These are phyloP conservation scores for Tricladium varicosporioides DNA, from an alignment of 2,329 filamentous ascomycete species.

Conservation along the genomic window DNA sequence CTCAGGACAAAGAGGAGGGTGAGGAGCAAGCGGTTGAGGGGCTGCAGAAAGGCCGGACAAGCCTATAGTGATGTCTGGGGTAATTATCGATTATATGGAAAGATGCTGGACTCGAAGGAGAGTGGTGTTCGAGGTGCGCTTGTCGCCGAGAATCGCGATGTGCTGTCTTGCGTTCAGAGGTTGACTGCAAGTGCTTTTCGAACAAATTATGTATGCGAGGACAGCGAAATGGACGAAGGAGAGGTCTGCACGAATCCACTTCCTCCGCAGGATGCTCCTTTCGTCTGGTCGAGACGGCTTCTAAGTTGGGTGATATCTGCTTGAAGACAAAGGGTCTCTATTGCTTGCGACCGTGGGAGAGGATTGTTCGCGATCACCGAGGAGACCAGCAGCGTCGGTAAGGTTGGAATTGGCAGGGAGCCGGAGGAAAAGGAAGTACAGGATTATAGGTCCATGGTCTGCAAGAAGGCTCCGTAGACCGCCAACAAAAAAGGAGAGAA, in stretches of 20 bases:
- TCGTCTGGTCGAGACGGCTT: too few relatives aligned
- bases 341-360: too few relatives aligned
- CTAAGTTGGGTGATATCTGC: not conserved
- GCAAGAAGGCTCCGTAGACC: not conserved
- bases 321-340: not conserved
- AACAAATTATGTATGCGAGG: not conserved
- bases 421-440: not conserved
- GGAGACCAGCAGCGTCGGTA: not conserved
- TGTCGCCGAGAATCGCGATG: not conserved
- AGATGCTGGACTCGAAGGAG: not conserved
- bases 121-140: not conserved
- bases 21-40: not conserved
- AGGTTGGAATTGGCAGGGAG: not conserved
- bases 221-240: not conserved
- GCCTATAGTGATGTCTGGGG: not conserved
- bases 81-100: not conserved
- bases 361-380: too few relatives aligned
- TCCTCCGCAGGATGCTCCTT: not conserved
- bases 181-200: not conserved
- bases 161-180: not conserved
- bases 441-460: not conserved
- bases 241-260: not conserved
- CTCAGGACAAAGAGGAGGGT: not conserved
- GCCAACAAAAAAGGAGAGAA: constrained; percentile 14
- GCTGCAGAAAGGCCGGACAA: not conserved